phyloP scores from a whole-genome alignment of 495 filamentous ascomycete genomes.

The Chaetomidium leptoderma region DNA sequence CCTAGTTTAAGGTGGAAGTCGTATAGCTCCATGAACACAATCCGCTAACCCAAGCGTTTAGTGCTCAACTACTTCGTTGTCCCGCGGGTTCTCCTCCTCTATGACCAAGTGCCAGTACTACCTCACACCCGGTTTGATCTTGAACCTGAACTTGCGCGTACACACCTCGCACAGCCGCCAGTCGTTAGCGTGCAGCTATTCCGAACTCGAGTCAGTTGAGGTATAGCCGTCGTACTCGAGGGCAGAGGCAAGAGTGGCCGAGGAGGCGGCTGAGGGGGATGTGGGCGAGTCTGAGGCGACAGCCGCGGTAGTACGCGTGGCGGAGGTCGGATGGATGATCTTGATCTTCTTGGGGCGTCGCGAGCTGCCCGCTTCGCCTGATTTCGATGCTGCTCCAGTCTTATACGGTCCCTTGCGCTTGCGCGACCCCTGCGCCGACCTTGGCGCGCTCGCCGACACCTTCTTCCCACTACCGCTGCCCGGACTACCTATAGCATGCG shows the following conservation, averaged over 20 bases:
- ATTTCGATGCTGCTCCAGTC: not conserved
- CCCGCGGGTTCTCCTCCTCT: not conserved
- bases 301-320: not conserved
- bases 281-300: not conserved
- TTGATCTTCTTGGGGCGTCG: constrained; percentile 2
- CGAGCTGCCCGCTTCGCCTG: not conserved
- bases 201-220: constrained; percentile 39
- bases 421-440: not conserved
- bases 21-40: constrained; percentile 43
- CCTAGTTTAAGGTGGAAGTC: constrained; percentile 40
- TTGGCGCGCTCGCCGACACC: not conserved
- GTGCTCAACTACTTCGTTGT: constrained; percentile 48
- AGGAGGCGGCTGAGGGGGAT: constrained; percentile 5
- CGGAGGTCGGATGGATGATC: constrained; percentile 1
- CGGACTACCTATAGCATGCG: constrained; percentile 21
- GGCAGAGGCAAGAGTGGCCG: constrained; percentile 17
- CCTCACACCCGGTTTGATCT: constrained; percentile 40
- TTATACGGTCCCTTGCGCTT: constrained; percentile 29
- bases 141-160: constrained; percentile 33
- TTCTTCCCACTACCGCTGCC: constrained; percentile 2
- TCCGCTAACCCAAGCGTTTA: constrained; percentile 46
- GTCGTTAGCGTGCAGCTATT: constrained; percentile 39
- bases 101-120: constrained; percentile 49
- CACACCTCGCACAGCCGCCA: constrained; percentile 48
- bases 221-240: constrained; percentile 42